A percentile compares a stretch with the other conserved stretches of the same genome.
Conservation (phyloP, 2,329 filamentous ascomycete species). For the Talaromyces sp. region DNA sequence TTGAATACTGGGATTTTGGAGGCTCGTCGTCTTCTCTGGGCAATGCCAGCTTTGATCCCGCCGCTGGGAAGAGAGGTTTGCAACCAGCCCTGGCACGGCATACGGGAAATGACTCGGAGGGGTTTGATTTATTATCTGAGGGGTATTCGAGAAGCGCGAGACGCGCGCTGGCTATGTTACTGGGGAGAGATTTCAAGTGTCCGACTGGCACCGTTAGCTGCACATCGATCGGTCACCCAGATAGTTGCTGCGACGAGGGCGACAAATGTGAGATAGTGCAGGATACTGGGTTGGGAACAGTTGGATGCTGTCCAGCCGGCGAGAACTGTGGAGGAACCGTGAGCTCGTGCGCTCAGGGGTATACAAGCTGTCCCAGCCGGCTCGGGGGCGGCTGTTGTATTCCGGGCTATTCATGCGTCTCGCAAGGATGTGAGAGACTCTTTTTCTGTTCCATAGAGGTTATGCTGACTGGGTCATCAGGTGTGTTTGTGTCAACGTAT, state of each 20-base stretch:
- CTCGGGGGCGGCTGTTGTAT: slow-evolving; percentile 58
- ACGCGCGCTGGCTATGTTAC: slow-evolving; percentile 18
- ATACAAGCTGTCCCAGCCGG: slow-evolving; percentile 50
- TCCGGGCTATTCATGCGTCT: slow-evolving; percentile 53
- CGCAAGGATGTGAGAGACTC: slow-evolving; percentile 47
- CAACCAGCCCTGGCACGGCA: slow-evolving; percentile 20
- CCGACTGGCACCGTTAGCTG: slow-evolving; percentile 52
- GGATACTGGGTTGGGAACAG: slow-evolving; percentile 50
- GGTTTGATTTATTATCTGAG: slow-evolving; percentile 2
- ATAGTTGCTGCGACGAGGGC: slow-evolving; percentile 53
- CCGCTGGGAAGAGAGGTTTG: slow-evolving; percentile 1
- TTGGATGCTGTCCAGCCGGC: slow-evolving; percentile 57
- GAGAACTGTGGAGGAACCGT: slow-evolving; percentile 48
- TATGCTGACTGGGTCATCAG: slow-evolving; percentile 14
- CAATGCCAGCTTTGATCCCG: slow-evolving; percentile 5
- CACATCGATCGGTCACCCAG: slow-evolving; percentile 49
- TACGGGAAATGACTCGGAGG: slow-evolving; percentile 1
- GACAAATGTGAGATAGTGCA: slow-evolving; percentile 50
- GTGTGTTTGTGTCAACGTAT: slow-evolving; percentile 28
- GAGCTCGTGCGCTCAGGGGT: slow-evolving; percentile 47
- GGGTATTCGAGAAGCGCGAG: slow-evolving; percentile 11
- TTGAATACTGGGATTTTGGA: slow-evolving; percentile 40
- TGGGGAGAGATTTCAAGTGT: slow-evolving; percentile 51
- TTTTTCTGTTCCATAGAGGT: neutral
- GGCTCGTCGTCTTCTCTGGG: slow-evolving; percentile 5